Conservation (phyloP, 2,329 filamentous ascomycete genomes). For the Diplodia sapinea region DNA sequence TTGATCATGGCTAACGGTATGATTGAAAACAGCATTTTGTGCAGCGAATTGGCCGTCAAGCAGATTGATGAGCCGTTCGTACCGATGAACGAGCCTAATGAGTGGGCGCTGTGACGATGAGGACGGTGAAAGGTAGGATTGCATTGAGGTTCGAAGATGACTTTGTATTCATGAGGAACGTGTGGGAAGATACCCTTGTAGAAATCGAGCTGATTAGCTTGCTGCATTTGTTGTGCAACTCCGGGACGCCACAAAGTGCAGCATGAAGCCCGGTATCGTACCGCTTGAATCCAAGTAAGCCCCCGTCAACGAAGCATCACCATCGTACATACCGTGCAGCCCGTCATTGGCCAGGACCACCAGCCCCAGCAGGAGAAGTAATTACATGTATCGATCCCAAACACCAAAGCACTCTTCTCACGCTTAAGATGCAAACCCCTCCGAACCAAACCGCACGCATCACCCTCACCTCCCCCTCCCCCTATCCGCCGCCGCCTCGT, state of each 20-base stretch:
- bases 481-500: too few species aligned
- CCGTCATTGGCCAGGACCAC: too few species aligned
- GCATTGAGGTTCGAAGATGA: neutral
- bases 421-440: too few species aligned
- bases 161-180: neutral
- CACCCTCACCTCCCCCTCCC: too few species aligned
- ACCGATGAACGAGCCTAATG: constrained; percentile 70
- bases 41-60: constrained; percentile 93
- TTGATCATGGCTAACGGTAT: constrained; percentile 14
- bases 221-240: neutral
- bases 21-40: constrained; percentile 71
- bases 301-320: too few species aligned
- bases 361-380: too few species aligned
- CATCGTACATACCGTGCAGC: too few species aligned
- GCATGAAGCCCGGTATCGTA: too few species aligned
- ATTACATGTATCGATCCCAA: too few species aligned
- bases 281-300: too few species aligned
- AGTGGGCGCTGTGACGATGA: constrained; percentile 70
- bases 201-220: neutral
- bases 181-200: constrained; percentile 28
- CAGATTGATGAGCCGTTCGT: constrained; percentile 94
- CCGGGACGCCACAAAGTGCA: neutral
- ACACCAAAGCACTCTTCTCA: too few species aligned
- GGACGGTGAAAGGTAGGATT: neutral
- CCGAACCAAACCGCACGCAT: too few species aligned